phyloP scores from a whole-genome alignment of 2,329 filamentous ascomycete species.

The Cladosporium sp. region DNA sequence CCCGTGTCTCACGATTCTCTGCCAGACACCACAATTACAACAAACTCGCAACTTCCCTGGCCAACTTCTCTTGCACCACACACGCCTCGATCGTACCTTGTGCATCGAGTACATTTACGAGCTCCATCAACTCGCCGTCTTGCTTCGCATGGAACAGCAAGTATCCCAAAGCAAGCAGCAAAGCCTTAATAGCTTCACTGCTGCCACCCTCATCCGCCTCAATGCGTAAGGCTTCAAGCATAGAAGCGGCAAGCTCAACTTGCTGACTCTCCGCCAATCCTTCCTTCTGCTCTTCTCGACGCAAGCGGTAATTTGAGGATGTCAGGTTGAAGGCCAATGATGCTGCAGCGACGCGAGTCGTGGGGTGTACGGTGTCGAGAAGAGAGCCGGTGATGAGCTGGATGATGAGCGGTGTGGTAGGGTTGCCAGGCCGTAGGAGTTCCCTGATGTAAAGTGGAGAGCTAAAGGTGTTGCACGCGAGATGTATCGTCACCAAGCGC shows the following conservation, averaged over 20 bases:
- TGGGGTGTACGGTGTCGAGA: slow-evolving; percentile 71
- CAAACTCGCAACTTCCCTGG: slow-evolving; percentile 33
- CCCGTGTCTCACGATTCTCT: neutral
- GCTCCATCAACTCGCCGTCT: slow-evolving; percentile 74
- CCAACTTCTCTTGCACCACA: slow-evolving; percentile 37
- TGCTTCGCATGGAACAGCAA: slow-evolving; percentile 69
- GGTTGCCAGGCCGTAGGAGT: slow-evolving; percentile 40
- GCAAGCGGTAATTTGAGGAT: slow-evolving; percentile 65
- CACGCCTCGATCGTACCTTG: slow-evolving; percentile 57
- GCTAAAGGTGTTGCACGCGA: slow-evolving; percentile 82
- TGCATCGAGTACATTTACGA: slow-evolving; percentile 78
- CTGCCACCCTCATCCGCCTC: slow-evolving; percentile 40
- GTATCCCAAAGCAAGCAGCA: slow-evolving; percentile 74
- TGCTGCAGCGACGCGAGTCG: slow-evolving; percentile 76
- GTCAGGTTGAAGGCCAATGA: slow-evolving; percentile 83
- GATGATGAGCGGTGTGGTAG: slow-evolving; percentile 56
- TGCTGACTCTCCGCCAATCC: slow-evolving; percentile 68
- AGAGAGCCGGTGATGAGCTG: slow-evolving; percentile 74
- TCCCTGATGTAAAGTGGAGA: slow-evolving; percentile 66
- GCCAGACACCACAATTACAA: slow-evolving; percentile 15
- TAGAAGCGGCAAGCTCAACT: slow-evolving; percentile 76
- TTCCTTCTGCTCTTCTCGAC: slow-evolving; percentile 59
- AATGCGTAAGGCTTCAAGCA: slow-evolving; percentile 69
- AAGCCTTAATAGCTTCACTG: slow-evolving; percentile 70
- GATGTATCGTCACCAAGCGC: slow-evolving; percentile 78